Evolutionary conservation across 1,284 basidiomycete species (phyloP).

Genomic region (Ganoderma lingzhi): DNA sequence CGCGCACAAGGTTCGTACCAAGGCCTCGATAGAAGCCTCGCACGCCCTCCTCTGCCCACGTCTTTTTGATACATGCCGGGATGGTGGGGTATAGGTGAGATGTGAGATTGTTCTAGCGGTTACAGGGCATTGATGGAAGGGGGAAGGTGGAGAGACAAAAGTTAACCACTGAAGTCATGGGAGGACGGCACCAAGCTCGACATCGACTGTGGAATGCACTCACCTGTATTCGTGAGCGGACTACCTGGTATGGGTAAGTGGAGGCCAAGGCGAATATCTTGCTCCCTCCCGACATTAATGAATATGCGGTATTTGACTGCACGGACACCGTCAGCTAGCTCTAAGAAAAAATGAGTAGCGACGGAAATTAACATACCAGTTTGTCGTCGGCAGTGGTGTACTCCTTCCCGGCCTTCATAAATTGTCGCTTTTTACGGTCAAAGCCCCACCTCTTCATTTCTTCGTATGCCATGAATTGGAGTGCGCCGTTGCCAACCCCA

Average conservation of each 20-base stretch:
- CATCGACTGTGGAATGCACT: slow-evolving; percentile 33
- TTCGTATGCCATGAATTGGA: slow-evolving; percentile 98
- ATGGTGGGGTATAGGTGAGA: slow-evolving; percentile 82
- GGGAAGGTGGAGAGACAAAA: not conserved
- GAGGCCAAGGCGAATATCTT: slow-evolving; percentile 87
- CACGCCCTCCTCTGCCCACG: slow-evolving; percentile 84
- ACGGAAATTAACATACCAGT: slow-evolving; percentile 63
- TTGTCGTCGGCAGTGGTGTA: slow-evolving; percentile 84
- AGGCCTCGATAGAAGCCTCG: slow-evolving; percentile 95
- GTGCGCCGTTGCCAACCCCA: slow-evolving; percentile 94
- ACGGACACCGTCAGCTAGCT: not conserved
- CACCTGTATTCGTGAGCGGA: slow-evolving; percentile 94
- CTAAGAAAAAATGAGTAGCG: not conserved
- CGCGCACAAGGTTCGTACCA: slow-evolving; percentile 95
- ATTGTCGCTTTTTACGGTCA: slow-evolving; percentile 73
- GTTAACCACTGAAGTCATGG: not conserved
- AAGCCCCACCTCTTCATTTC: slow-evolving; percentile 93
- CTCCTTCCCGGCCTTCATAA: slow-evolving; percentile 62
- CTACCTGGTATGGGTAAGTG: slow-evolving; percentile 98
- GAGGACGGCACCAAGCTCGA: not conserved
- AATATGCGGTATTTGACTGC: slow-evolving; percentile 93
- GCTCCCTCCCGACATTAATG: slow-evolving; percentile 90
- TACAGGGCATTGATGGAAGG: not conserved
- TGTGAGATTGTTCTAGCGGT: slow-evolving; percentile 67
- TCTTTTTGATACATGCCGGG: slow-evolving; percentile 79